These are phyloP conservation scores for Phytophthora vignae DNA, from an alignment of 352 stramenopile species.

Conservation along the genomic window DNA sequence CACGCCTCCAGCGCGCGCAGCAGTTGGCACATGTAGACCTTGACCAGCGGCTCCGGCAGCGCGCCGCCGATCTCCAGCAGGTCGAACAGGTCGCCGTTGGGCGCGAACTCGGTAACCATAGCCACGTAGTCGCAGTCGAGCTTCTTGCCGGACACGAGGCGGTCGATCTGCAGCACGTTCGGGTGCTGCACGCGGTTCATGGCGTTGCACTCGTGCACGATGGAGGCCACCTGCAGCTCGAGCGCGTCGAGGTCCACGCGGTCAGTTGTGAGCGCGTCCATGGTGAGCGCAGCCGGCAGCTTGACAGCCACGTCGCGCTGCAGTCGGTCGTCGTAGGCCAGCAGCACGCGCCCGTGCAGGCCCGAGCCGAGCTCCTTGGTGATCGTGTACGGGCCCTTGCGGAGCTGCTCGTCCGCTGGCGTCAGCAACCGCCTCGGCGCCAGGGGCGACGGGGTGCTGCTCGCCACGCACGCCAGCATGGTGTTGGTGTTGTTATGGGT, in stretches of 20 bases:
- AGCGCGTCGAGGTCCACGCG: slow-evolving; percentile 46
- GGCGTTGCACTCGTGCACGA: slow-evolving; percentile 69
- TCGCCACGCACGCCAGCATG: slow-evolving; percentile 41
- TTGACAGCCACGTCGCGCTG: slow-evolving; percentile 76
- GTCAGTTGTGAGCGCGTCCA: slow-evolving; percentile 19
- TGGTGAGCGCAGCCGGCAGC: slow-evolving; percentile 58
- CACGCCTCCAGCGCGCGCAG: slow-evolving; percentile 74
- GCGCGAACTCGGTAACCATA: slow-evolving; percentile 82
- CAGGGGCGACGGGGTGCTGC: slow-evolving; percentile 7
- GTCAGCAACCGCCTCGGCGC: slow-evolving; percentile 5
- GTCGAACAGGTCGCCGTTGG: slow-evolving; percentile 88
- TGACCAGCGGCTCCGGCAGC: slow-evolving; percentile 62
- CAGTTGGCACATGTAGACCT: slow-evolving; percentile 84
- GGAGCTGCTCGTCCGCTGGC: slow-evolving; percentile 8
- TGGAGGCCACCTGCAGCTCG: slow-evolving; percentile 70
- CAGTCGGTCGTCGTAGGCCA: slow-evolving; percentile 59
- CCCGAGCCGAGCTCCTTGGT: slow-evolving; percentile 64
- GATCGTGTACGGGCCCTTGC: slow-evolving; percentile 56
- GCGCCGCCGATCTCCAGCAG: slow-evolving; percentile 73
- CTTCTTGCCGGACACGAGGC: slow-evolving; percentile 53
- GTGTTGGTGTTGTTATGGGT: neutral
- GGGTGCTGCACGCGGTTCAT: slow-evolving; percentile 61
- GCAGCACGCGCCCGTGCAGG: slow-evolving; percentile 70
- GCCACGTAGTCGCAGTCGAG: slow-evolving; percentile 59
- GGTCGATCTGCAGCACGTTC: slow-evolving; percentile 63